These are phyloP conservation scores for Acanthamoeba pearcei DNA, from an alignment of 208 protist genomes.

Conservation along the genomic window DNA sequence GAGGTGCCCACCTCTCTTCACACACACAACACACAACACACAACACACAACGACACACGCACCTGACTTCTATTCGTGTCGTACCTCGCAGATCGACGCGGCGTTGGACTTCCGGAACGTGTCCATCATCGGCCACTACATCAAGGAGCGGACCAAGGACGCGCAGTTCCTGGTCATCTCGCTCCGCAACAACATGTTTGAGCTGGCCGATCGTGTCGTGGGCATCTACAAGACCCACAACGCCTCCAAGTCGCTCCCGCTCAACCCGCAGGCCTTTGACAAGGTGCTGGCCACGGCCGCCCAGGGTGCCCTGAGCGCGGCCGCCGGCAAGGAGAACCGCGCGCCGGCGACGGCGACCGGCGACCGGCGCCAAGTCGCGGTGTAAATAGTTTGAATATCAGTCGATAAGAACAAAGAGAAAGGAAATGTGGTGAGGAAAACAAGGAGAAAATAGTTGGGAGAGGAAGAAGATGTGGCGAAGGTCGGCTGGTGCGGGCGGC, in stretches of 20 bases:
- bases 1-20: conserved; percentile 88
- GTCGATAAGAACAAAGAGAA: no score
- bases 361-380: neutral
- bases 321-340: conserved; percentile 22
- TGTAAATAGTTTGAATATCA: neutral
- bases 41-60: neutral
- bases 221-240: conserved; percentile 99
- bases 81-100: conserved; percentile 96
- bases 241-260: conserved; percentile 97
- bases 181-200: conserved; percentile 98
- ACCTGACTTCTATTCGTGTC: neutral
- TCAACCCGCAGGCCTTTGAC: conserved; percentile 92
- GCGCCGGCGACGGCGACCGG: neutral
- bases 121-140: conserved; percentile 99
- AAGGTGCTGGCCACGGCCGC: neutral
- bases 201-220: conserved; percentile 98
- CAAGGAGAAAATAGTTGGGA: no score
- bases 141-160: conserved; percentile 97
- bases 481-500: no score
- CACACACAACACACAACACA: neutral
- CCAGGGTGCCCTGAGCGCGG: neutral
- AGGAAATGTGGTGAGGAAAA: no score
- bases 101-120: conserved; percentile 99
- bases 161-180: conserved; percentile 99
- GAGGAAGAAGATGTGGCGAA: no score